phyloP scores from a whole-genome alignment of 345 rosid genomes.

The Excoecaria agallocha region DNA sequence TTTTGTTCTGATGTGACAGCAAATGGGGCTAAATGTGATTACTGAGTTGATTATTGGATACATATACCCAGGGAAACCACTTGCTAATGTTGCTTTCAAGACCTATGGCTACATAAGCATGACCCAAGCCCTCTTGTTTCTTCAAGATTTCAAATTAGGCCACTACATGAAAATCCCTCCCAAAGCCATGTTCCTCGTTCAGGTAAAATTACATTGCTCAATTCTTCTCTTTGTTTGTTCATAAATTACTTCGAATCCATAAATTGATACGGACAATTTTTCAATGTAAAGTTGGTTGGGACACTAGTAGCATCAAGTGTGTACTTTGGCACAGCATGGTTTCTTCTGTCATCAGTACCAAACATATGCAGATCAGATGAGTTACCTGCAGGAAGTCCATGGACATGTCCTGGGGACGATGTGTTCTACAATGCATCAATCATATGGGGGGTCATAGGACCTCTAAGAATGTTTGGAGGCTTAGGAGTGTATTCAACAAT shows the following conservation, averaged over 20 bases:
- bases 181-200: conserved; percentile 71
- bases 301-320: conserved; percentile 62
- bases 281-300: conserved; percentile 45
- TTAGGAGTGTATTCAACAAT: conserved; percentile 51
- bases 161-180: conserved; percentile 95
- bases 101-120: conserved; percentile 80
- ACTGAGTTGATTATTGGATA: conserved; percentile 78
- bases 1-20: conserved; percentile 32
- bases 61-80: conserved; percentile 68
- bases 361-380: conserved; percentile 56
- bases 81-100: conserved; percentile 91
- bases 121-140: conserved; percentile 66
- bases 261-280: no score
- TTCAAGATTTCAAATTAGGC: conserved; percentile 75
- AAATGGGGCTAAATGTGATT: conserved; percentile 73
- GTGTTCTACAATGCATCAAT: conserved; percentile 86
- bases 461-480: conserved; percentile 63
- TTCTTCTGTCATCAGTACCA: conserved; percentile 54
- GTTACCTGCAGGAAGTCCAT: conserved; percentile 72
- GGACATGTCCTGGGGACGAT: conserved; percentile 74
- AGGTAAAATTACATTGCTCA: conserved; percentile 30
- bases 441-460: conserved; percentile 88
- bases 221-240: background rate
- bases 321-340: conserved; percentile 75
- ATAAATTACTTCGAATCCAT: no score